Percentiles rank a stretch among this genome's conserved stretches.
Evolutionary conservation across 1,284 basidiomycete genomes (phyloP).

Genomic region (Ustilago lituana): DNA sequence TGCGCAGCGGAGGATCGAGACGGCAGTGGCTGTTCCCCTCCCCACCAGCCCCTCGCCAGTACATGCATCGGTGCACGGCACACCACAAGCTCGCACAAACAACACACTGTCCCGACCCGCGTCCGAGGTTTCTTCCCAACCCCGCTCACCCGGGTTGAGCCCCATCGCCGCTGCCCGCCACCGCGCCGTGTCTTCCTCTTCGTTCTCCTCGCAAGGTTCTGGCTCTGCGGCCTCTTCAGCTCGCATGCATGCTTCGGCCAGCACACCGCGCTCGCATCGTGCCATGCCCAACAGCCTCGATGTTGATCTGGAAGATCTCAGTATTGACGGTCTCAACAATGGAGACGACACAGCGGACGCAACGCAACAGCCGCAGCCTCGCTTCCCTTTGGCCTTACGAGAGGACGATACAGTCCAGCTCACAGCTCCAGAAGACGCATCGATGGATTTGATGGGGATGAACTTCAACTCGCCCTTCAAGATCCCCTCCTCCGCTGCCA

Average conservation of each 20-base stretch:
- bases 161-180: constrained; percentile 15
- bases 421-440: constrained; percentile 39
- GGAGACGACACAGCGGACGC: constrained; percentile 32
- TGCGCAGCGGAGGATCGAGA: constrained; percentile 31
- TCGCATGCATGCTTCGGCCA: constrained; percentile 8
- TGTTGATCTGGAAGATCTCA: constrained; percentile 29
- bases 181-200: constrained; percentile 39
- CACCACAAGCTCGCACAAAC: constrained; percentile 14
- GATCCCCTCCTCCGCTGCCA: constrained; percentile 10
- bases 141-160: constrained; percentile 28
- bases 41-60: constrained; percentile 36
- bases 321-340: constrained; percentile 10
- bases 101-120: constrained; percentile 14
- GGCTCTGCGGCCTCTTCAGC: constrained; percentile 21
- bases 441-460: constrained; percentile 56
- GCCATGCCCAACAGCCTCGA: not conserved
- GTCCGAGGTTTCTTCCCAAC: constrained; percentile 14
- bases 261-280: constrained; percentile 7
- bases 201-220: constrained; percentile 36
- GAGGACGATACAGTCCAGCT: constrained; percentile 56
- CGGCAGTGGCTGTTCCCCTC: constrained; percentile 31
- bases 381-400: not conserved
- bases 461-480: constrained; percentile 49
- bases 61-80: not conserved
- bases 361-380: constrained; percentile 28